Evolutionary conservation across 2,329 filamentous ascomycete genomes (phyloP).

Genomic region (Penicillium sp.): DNA sequence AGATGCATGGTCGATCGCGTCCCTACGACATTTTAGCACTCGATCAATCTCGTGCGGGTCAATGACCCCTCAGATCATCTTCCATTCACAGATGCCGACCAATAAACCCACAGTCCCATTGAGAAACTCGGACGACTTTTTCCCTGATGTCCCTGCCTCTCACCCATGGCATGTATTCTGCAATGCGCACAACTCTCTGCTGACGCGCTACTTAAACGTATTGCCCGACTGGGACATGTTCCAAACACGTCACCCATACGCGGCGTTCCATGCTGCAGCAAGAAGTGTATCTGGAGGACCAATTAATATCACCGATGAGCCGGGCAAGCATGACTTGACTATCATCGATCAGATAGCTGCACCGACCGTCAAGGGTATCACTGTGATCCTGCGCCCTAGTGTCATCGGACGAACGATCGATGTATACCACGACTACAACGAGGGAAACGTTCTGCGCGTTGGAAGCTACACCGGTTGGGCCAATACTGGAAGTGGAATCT

Average conservation of each 20-base stretch:
- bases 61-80: constrained; percentile 79
- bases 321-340: constrained; percentile 72
- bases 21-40: constrained; percentile 72
- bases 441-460: constrained; percentile 71
- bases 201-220: constrained; percentile 81
- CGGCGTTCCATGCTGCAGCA: constrained; percentile 83
- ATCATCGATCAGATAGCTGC: constrained; percentile 82
- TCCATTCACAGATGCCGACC: constrained; percentile 76
- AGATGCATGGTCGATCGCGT: constrained; percentile 79
- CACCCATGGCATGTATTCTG: constrained; percentile 95
- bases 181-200: constrained; percentile 83
- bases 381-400: constrained; percentile 77
- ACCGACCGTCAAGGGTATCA: constrained; percentile 66
- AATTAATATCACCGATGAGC: constrained; percentile 89
- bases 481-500: constrained; percentile 68
- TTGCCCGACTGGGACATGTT: constrained; percentile 84
- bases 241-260: constrained; percentile 67
- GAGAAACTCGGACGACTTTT: constrained; percentile 88
- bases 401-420: constrained; percentile 69
- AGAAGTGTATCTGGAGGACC: constrained; percentile 87
- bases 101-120: constrained; percentile 71
- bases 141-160: constrained; percentile 73
- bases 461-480: constrained; percentile 71
- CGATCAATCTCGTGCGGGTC: constrained; percentile 94
- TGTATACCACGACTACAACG: constrained; percentile 73